A percentile compares a stretch with the other conserved stretches of the same genome.
phyloP scores from a whole-genome alignment of 2,329 filamentous ascomycete species.

The Rutstroemia sp. region DNA sequence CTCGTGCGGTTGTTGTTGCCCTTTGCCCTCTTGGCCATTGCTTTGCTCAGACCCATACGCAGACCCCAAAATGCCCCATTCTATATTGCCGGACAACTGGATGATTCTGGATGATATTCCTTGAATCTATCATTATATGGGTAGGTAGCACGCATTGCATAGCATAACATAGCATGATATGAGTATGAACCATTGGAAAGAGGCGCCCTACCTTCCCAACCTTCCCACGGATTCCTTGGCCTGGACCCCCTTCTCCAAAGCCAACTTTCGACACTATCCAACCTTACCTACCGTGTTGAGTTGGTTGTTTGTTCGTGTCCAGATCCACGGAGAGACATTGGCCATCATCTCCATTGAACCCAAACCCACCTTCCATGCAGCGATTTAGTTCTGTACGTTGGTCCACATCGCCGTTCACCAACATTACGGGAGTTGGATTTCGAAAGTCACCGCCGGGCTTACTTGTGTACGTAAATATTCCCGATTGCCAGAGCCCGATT shows the following conservation, averaged over 20 bases:
- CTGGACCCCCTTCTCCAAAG: too few relatives aligned
- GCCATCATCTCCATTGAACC: not conserved
- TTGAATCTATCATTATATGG: too few relatives aligned
- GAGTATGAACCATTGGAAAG: not conserved
- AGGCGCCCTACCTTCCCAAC: not conserved
- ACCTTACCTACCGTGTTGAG: not conserved
- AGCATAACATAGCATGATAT: not conserved
- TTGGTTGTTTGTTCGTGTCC: not conserved
- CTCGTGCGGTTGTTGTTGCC: too few relatives aligned
- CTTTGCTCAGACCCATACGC: not conserved
- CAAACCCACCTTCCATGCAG: not conserved
- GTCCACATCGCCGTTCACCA: not conserved
- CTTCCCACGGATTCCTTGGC: too few relatives aligned
- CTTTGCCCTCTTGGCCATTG: too few relatives aligned
- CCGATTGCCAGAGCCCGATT: not conserved
- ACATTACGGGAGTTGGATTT: not conserved
- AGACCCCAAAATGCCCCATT: too few relatives aligned
- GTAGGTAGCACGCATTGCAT: too few relatives aligned
- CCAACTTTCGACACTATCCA: not conserved
- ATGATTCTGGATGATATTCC: too few relatives aligned
- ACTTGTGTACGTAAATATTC: not conserved
- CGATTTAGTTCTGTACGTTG: not conserved
- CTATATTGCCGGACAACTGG: too few relatives aligned
- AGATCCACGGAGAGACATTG: not conserved
- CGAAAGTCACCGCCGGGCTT: not conserved